These are phyloP conservation scores for Torrubiella hemipterigena DNA, from an alignment of 2,329 filamentous ascomycete genomes.

Conservation along the genomic window DNA sequence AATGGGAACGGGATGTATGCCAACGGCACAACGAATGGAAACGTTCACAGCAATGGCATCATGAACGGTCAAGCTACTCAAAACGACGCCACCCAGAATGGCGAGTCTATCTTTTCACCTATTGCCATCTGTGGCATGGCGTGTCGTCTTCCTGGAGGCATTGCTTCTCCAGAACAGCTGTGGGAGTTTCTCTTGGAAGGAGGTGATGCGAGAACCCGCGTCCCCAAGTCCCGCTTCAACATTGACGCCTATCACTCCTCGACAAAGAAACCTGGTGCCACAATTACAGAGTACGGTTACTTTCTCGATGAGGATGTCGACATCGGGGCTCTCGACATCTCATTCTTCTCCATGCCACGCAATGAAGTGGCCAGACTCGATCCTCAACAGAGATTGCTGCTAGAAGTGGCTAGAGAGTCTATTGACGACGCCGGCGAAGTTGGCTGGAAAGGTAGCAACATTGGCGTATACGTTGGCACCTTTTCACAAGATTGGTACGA, in stretches of 20 bases:
- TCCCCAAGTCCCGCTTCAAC: conserved; percentile 8
- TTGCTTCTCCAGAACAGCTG: conserved; percentile 4
- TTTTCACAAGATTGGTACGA: conserved; percentile 20
- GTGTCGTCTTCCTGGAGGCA: conserved; percentile 6
- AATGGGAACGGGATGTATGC: too few species aligned
- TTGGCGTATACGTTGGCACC: conserved; percentile 20
- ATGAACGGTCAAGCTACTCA: too few species aligned
- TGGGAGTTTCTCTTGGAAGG: conserved; percentile 7
- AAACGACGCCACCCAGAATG: too few species aligned
- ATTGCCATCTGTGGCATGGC: conserved; percentile 9
- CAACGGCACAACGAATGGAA: too few species aligned
- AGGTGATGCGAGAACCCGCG: conserved; percentile 4
- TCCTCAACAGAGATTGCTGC: conserved; percentile 22
- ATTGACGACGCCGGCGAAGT: conserved; percentile 21
- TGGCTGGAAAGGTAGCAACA: conserved; percentile 15
- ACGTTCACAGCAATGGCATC: too few species aligned
- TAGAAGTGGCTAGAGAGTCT: conserved; percentile 22
- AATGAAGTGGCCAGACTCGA: conserved; percentile 20
- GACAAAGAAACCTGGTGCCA: conserved; percentile 1
- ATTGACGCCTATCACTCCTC: conserved; percentile 5
- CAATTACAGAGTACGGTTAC: conserved; percentile 13
- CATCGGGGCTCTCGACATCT: conserved; percentile 13
- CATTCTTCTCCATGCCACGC: conserved; percentile 14
- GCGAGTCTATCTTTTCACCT: too few species aligned
- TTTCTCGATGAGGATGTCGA: conserved; percentile 16